phyloP scores from a whole-genome alignment of 768 basidiomycete genomes.

The Galerina sulciceps region DNA sequence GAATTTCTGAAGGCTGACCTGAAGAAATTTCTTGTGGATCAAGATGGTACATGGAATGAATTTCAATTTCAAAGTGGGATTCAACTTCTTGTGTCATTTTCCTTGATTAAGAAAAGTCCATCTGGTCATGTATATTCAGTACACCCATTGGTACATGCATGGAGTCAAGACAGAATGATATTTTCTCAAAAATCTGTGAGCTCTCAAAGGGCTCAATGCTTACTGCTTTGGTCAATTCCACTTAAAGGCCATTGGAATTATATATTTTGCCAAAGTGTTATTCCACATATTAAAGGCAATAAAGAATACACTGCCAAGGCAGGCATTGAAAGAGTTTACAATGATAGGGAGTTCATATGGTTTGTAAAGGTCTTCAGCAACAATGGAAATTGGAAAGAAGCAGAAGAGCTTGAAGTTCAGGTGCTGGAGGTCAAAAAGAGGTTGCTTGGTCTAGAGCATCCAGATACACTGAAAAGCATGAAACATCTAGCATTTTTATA shows the following conservation, averaged over 20 bases:
- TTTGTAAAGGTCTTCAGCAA: not conserved
- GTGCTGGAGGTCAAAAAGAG: not conserved
- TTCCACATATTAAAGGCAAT: not conserved
- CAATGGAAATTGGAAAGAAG: not conserved
- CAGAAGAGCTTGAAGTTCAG: not conserved
- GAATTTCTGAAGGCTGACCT: too few relatives aligned
- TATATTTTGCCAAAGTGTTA: not conserved
- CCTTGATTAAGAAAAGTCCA: constrained; percentile 12
- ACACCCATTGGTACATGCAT: not conserved
- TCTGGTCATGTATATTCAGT: constrained; percentile 3
- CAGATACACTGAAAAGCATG: not conserved
- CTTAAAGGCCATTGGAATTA: not conserved
- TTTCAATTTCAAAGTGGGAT: constrained; percentile 16
- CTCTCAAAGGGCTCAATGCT: not conserved
- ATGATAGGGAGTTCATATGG: not conserved
- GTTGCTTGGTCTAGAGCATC: not conserved
- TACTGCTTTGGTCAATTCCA: not conserved
- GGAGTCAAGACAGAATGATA: not conserved
- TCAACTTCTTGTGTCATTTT: constrained; percentile 17
- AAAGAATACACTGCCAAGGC: not conserved
- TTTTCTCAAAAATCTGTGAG: not conserved
- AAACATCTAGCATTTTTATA: not conserved
- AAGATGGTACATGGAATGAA: constrained; percentile 12
- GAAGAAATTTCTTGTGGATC: not conserved
- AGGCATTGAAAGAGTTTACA: not conserved